Conservation (phyloP, 1,284 basidiomycete species). For the Mycena citricolor region DNA sequence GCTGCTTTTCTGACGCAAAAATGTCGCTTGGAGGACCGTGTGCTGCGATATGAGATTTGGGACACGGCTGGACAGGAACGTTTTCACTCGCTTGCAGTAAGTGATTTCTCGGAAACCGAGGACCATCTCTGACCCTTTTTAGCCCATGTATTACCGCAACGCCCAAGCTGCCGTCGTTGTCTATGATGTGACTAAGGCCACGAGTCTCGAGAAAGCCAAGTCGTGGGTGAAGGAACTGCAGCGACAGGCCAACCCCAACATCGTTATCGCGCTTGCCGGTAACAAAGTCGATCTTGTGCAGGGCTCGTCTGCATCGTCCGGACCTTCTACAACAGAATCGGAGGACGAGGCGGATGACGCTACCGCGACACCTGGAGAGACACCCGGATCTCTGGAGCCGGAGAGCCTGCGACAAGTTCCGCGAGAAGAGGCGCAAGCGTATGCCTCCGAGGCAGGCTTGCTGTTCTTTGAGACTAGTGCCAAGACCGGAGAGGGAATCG, state of each 20-base stretch:
- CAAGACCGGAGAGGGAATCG: slow-evolving; percentile 96
- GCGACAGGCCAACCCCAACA: slow-evolving; percentile 98
- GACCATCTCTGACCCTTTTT: slow-evolving; percentile 18
- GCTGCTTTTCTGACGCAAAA: slow-evolving; percentile 93
- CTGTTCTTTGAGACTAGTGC: slow-evolving; percentile 98
- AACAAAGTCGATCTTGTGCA: slow-evolving; percentile 96
- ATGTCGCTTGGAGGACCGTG: slow-evolving; percentile 87
- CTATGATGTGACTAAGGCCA: slow-evolving; percentile 93
- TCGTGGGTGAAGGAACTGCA: slow-evolving; percentile 99
- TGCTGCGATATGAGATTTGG: slow-evolving; percentile 95
- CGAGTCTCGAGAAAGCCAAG: slow-evolving; percentile 98
- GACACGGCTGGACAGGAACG: slow-evolving; percentile 95
- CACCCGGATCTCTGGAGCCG: slow-evolving; percentile 50
- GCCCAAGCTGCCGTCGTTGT: slow-evolving; percentile 98
- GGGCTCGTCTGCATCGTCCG: slow-evolving; percentile 56
- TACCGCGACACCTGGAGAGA: slow-evolving; percentile 80
- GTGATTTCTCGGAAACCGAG: slow-evolving; percentile 30
- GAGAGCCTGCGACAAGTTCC: slow-evolving; percentile 86
- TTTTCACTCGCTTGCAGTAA: slow-evolving; percentile 87
- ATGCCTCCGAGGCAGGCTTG: slow-evolving; percentile 90
- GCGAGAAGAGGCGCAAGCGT: slow-evolving; percentile 92
- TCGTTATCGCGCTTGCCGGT: slow-evolving; percentile 95
- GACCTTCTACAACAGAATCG: slow-evolving; percentile 55
- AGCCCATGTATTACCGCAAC: slow-evolving; percentile 99
- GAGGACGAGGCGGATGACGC: slow-evolving; percentile 86